phyloP scores from a whole-genome alignment of 2,329 filamentous ascomycete species.

The Sclerotinia subarctica region DNA sequence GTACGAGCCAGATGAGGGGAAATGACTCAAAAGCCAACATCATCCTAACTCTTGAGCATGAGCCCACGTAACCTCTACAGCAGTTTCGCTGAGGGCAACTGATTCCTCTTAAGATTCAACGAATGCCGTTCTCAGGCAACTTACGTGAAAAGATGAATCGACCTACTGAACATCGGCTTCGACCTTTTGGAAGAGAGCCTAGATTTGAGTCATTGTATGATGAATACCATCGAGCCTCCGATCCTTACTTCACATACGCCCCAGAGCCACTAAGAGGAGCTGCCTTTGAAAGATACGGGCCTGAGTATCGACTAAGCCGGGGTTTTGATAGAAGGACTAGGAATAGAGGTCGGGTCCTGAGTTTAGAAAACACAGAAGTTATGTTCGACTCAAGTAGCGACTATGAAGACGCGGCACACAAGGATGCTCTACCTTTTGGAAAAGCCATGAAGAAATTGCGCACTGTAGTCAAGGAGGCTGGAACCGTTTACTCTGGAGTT shows the following conservation, averaged over 20 bases:
- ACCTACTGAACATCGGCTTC: constrained; percentile 12
- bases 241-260: constrained; percentile 2
- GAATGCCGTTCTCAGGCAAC: background rate
- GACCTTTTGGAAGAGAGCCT: constrained; percentile 11
- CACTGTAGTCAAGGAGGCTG: constrained; percentile 25
- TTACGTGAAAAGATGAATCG: constrained; percentile 11
- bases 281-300: background rate
- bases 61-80: background rate
- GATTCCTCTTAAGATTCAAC: background rate
- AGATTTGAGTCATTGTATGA: constrained; percentile 11
- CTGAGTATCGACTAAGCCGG: background rate
- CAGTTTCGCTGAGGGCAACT: background rate
- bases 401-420: constrained; percentile 2
- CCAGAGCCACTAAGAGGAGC: background rate
- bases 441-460: constrained; percentile 24
- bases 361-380: background rate
- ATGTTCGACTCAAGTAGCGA: constrained; percentile 1
- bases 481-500: constrained; percentile 29
- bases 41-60: background rate
- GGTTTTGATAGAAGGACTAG: background rate
- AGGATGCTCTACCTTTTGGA: constrained; percentile 11
- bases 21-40: constrained; percentile 5
- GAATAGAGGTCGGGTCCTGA: background rate
- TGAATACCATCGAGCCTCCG: background rate
- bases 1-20: background rate